phyloP scores from a whole-genome alignment of 2,329 filamentous ascomycete genomes.

The Ophiocordyceps camponoti-floridani region DNA sequence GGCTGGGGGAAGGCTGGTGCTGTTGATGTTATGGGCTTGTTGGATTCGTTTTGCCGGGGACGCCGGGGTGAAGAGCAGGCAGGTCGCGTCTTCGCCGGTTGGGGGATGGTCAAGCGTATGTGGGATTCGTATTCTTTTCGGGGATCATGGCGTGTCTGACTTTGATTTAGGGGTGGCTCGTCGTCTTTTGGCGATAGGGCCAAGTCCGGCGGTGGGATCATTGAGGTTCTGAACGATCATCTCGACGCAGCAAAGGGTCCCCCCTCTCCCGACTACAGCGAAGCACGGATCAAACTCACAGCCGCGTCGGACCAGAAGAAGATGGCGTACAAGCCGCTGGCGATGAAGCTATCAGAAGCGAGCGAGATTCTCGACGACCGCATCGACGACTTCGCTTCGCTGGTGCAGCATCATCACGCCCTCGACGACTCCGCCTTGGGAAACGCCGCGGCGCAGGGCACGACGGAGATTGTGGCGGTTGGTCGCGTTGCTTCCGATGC shows the following conservation, averaged over 20 bases:
- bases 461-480: conserved; percentile 73
- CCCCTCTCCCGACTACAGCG: conserved; percentile 50
- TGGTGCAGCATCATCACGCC: conserved; percentile 56
- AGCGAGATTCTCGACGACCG: conserved; percentile 89
- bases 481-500: conserved; percentile 84
- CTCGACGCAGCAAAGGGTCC: conserved; percentile 48
- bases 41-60: conserved; percentile 54
- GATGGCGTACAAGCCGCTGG: conserved; percentile 77
- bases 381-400: conserved; percentile 72
- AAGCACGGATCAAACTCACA: conserved; percentile 67
- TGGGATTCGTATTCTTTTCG: conserved; percentile 7
- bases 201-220: conserved; percentile 63
- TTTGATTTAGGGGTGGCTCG: conserved; percentile 6
- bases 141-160: too few species aligned
- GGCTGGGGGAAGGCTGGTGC: conserved; percentile 26
- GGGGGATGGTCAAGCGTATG: background rate
- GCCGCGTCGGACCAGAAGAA: conserved; percentile 82
- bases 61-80: conserved; percentile 16
- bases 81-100: background rate
- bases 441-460: conserved; percentile 70
- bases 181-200: conserved; percentile 51
- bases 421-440: conserved; percentile 71
- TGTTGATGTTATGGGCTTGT: conserved; percentile 69
- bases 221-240: conserved; percentile 70
- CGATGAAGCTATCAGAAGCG: conserved; percentile 84